phyloP scores from a whole-genome alignment of 441 rosid species.

The Theobroma grandiflorum region DNA sequence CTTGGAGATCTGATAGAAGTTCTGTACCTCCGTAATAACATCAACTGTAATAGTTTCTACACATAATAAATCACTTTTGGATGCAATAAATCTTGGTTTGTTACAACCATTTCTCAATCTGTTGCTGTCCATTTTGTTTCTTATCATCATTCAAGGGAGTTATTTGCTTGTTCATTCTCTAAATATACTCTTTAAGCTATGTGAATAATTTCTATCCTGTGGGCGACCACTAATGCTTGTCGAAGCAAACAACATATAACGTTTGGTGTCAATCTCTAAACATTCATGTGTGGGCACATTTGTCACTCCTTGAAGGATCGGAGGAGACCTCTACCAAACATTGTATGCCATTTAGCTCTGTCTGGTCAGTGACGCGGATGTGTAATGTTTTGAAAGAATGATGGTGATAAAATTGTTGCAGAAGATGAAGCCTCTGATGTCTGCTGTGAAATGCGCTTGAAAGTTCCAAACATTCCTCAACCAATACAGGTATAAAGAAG shows the following conservation, averaged over 20 bases:
- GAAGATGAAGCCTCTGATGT: background rate
- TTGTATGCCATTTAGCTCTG: background rate
- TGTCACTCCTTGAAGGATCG: background rate
- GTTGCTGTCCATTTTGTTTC: background rate
- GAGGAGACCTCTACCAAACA: background rate
- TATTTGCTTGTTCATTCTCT: background rate
- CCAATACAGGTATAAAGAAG: background rate
- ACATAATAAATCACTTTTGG: conserved; percentile 6
- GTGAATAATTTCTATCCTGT: background rate
- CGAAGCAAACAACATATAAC: background rate
- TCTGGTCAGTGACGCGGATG: background rate
- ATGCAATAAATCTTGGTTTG: conserved; percentile 15
- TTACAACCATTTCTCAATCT: background rate
- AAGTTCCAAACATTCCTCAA: background rate
- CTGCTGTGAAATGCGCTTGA: background rate
- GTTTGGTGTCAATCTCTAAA: background rate
- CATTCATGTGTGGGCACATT: background rate
- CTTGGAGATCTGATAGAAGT: conserved; percentile 56
- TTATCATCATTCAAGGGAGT: background rate
- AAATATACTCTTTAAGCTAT: too few relatives aligned
- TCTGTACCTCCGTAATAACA: conserved; percentile 19
- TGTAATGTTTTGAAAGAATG: background rate
- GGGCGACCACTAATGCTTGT: background rate
- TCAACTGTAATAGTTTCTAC: conserved; percentile 17
- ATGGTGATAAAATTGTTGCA: background rate